Base-by-base conservation (phyloP, 768 basidiomycete genomes). In the Mycena amicta region DNA sequence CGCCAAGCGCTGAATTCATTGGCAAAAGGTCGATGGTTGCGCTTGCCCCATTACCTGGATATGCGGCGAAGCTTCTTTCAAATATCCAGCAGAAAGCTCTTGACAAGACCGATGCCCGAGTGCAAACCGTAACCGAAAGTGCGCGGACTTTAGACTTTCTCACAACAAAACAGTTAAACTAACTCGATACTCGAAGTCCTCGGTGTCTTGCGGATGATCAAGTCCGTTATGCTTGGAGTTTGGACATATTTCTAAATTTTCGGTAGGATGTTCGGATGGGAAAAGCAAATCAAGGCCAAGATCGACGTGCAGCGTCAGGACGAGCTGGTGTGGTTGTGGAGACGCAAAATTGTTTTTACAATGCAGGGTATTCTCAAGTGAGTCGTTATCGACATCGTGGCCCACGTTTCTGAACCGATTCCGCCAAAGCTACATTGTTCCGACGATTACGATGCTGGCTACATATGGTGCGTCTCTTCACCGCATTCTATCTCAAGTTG, bases 131-230 rank as follows among this genome's bases (percentile, higher is more conserved):
- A 41, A 78, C 78, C 18, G 81, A 83, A 66, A 70, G 77, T 74
- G 57, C 31, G 73, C 69, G 4, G 52, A 56, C 71, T 70, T 68
- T 39, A 68, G 64, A 5, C 31, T 6, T 47, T 28, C 45, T 57
- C 41, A 6, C 12, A 12, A 23, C 52, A 37, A 37, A 46, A 31
- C 20, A 47, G 26, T 49, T 52, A 13, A 20, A 23, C 22, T 56
- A 39, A 46, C 30, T 37, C 25, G 12, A 18, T 30, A 6, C 77
- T 71, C 25, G 77, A 75, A 77, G 77, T 67, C 8, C 69, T 79
- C 63, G 71, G 71, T 54, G 71, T 77, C 39, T 61, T 82, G 11
- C 77, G 82, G 25, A 81, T 84, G 77, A 72, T 82, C 70, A 84
- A 84, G 68, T 71, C 6, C 20, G 41, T 43, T 20, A 12, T 6